Evolutionary conservation across 2,329 filamentous ascomycete genomes (phyloP), one percentile per base, ranked within the genome.

Genomic region (Pezicula radicicola): DNA sequence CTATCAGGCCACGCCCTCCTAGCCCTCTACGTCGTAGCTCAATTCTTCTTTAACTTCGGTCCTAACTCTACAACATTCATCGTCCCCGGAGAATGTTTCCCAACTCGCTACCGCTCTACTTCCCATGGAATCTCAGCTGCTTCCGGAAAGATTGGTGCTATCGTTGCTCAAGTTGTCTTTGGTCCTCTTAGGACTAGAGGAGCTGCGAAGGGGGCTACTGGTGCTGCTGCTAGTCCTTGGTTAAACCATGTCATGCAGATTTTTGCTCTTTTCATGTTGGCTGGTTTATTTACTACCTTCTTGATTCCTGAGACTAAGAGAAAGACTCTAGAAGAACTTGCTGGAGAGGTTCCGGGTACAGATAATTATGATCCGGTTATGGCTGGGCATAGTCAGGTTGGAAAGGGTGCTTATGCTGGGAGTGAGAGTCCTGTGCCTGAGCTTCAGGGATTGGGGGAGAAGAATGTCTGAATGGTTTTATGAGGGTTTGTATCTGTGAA

Each of bases 211-310:
- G 57, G 42, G 1, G 42, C 42, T 45, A 45, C 42, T 21, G 42
- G 42, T 3, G 42, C 42, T 0, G 42, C 42, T 45, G 42, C 42
- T 45, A 27, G 18, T 1, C 76, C 78, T 0, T 88, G 85, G 80
- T 76, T 92, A 51, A 80, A 89, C 66, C 83, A 87, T 51, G 80
- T 93, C 45, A 85, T 93, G 74, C 77, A 90, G 67, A 87, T 92
- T 43, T 91, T 89, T 67, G 87, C 87, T 0, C 75, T 89, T 8
- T 91, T 93, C 74, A 93, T 92, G 89, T 75, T 93, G 4, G 77
- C 79, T 41, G 89, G 89, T 44, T 77, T 82, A 49, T 70, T 89
- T 46, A 83, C 83, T 1, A 84, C 85, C 1, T 71, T 92, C 3
- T 70, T 93, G 30, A 86, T 92, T 27, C 88, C 88, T 0, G 89